A percentile compares a stretch with the other conserved stretches of the same genome.
Evolutionary conservation across 768 basidiomycete species (phyloP).

Genomic region (Leccinum sublutescens): DNA sequence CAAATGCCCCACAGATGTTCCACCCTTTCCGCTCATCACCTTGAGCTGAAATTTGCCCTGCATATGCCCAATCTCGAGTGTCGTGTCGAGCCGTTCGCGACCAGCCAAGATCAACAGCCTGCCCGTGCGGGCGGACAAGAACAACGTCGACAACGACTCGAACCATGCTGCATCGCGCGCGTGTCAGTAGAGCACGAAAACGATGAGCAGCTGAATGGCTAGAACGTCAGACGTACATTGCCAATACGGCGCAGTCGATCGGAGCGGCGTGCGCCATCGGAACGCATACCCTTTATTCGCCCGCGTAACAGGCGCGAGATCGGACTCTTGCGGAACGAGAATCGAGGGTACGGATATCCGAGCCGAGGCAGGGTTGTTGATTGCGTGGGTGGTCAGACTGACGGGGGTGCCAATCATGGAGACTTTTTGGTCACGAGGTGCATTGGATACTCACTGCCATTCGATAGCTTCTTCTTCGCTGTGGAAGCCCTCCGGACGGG

Average conservation of each 20-base stretch:
- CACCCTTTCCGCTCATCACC: slow-evolving; percentile 59
- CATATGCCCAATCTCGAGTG: slow-evolving; percentile 97
- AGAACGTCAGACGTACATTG: slow-evolving; percentile 50
- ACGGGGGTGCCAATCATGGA: not conserved
- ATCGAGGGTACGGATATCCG: slow-evolving; percentile 86
- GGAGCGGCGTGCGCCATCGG: slow-evolving; percentile 82
- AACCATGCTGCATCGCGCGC: slow-evolving; percentile 77
- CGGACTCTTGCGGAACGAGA: slow-evolving; percentile 49
- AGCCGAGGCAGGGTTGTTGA: slow-evolving; percentile 79
- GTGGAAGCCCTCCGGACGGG: slow-evolving; percentile 82
- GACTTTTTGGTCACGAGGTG: not conserved
- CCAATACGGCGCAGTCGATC: slow-evolving; percentile 89
- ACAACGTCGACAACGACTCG: slow-evolving; percentile 71
- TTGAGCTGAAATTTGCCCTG: slow-evolving; percentile 94
- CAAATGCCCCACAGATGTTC: slow-evolving; percentile 76
- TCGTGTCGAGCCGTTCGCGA: slow-evolving; percentile 86
- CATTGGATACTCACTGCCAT: slow-evolving; percentile 78
- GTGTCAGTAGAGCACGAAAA: slow-evolving; percentile 2
- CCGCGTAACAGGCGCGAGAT: slow-evolving; percentile 28
- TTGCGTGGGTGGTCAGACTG: slow-evolving; percentile 78
- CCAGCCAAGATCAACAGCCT: slow-evolving; percentile 90
- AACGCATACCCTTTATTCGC: slow-evolving; percentile 35
- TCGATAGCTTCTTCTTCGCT: slow-evolving; percentile 83
- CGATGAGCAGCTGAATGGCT: not conserved
- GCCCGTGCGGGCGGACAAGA: slow-evolving; percentile 75